Conservation (phyloP, 2,329 filamentous ascomycete species). For the Cladosporium sp. region DNA sequence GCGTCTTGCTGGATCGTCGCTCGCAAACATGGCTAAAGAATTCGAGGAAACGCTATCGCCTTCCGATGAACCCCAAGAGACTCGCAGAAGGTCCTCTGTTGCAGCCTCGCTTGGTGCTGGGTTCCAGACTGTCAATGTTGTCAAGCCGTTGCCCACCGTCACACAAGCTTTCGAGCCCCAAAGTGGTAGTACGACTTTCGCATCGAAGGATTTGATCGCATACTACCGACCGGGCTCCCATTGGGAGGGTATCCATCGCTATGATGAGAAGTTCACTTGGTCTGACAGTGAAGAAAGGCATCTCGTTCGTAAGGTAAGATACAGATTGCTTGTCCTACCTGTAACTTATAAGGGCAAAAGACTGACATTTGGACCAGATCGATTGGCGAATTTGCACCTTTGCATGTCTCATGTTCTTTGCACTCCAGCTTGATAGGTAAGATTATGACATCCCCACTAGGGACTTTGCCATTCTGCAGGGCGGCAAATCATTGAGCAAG, state of each 20-base stretch:
- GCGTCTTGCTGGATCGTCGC: not conserved
- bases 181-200: not conserved
- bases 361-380: constrained; percentile 47
- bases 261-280: constrained; percentile 59
- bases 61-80: not conserved
- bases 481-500: not conserved
- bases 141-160: not conserved
- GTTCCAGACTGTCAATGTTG: not conserved
- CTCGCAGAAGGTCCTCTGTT: not conserved
- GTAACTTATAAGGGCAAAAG: not conserved
- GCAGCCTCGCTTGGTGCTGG: not conserved
- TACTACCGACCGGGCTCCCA: not conserved
- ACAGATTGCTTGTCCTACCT: not conserved
- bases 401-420: constrained; percentile 21
- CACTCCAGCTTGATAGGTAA: constrained; percentile 22
- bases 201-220: not conserved
- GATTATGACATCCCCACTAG: constrained; percentile 47
- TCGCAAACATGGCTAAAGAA: not conserved
- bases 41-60: not conserved
- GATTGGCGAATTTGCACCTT: constrained; percentile 50
- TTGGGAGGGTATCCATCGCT: constrained; percentile 58
- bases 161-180: not conserved
- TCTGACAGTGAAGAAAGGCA: constrained; percentile 54
- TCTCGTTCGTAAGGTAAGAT: constrained; percentile 53
- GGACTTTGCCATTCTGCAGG: not conserved